Evolutionary conservation across 495 filamentous ascomycete genomes (phyloP).

Genomic region (Friedmanniomyces simplex): DNA sequence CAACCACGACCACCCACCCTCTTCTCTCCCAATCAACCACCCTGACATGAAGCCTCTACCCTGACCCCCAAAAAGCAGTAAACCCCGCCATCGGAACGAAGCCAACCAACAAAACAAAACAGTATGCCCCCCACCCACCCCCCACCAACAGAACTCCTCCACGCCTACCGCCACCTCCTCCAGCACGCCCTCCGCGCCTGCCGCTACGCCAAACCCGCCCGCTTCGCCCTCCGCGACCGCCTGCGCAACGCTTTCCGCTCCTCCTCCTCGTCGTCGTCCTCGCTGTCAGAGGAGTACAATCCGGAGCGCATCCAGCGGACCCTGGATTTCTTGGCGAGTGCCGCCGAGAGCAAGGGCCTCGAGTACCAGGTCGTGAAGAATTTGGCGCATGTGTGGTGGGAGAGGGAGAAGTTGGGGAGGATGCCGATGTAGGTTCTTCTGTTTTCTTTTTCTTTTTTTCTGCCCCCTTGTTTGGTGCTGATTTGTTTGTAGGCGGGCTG

Average conservation of each 20-base stretch:
- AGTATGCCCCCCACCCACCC: background rate
- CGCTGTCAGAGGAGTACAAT: slow-evolving; percentile 52
- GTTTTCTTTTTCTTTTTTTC: background rate
- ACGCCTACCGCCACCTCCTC: slow-evolving; percentile 73
- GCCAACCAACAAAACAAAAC: no score
- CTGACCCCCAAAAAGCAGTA: no score
- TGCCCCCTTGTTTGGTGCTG: no score
- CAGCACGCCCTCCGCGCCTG: slow-evolving; percentile 64
- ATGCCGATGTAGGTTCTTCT: background rate
- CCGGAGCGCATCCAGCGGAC: slow-evolving; percentile 57
- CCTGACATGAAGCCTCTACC: no score
- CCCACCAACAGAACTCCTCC: slow-evolving; percentile 38
- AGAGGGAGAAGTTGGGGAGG: slow-evolving; percentile 23
- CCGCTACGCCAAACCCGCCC: slow-evolving; percentile 67
- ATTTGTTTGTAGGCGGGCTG: background rate
- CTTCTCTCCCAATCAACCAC: background rate
- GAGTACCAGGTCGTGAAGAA: slow-evolving; percentile 79
- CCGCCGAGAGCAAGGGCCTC: slow-evolving; percentile 52
- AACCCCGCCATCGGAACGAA: no score
- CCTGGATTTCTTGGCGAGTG: slow-evolving; percentile 62
- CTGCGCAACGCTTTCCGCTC: slow-evolving; percentile 61
- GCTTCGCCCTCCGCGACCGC: slow-evolving; percentile 52
- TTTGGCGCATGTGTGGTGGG: slow-evolving; percentile 52
- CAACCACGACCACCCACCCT: no score
- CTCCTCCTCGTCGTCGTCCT: no score